Conservation (phyloP, 1,284 basidiomycete genomes). For the Coniferiporia sulphurascens region DNA sequence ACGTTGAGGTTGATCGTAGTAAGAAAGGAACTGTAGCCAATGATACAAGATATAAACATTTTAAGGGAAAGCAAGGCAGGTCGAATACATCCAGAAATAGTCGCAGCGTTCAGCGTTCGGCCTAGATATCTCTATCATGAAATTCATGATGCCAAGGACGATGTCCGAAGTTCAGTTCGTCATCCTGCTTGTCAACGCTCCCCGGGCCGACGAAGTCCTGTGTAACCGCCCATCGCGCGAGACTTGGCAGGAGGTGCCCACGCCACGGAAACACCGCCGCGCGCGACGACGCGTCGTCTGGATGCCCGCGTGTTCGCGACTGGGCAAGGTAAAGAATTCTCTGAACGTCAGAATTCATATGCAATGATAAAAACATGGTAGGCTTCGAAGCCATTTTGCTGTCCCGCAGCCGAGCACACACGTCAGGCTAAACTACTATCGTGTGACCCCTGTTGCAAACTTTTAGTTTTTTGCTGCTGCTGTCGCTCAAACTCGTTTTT, state of each 20-base stretch:
- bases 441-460: too few relatives aligned
- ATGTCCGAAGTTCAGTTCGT: slow-evolving; percentile 3
- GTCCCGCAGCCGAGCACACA: too few relatives aligned
- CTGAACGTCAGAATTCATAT: too few relatives aligned
- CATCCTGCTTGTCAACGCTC: slow-evolving; percentile 9
- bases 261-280: slow-evolving; percentile 6
- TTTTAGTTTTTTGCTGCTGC: too few relatives aligned
- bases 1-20: neutral
- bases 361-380: too few relatives aligned
- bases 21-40: neutral
- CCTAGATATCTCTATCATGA: slow-evolving; percentile 9
- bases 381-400: too few relatives aligned
- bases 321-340: too few relatives aligned
- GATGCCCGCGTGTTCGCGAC: neutral
- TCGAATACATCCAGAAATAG: neutral
- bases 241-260: slow-evolving; percentile 9
- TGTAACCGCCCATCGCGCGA: slow-evolving; percentile 16
- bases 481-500: too few relatives aligned
- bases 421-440: too few relatives aligned
- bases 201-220: slow-evolving; percentile 17
- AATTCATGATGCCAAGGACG: slow-evolving; percentile 3
- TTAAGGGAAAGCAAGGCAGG: neutral
- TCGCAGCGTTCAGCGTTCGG: neutral
- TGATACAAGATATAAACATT: slow-evolving; percentile 1
- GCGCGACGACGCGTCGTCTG: neutral